A percentile compares a stretch with the other conserved stretches of the same genome.
These are phyloP conservation scores for Quercus parvula DNA, from an alignment of 306 rosid species.

Conservation along the genomic window DNA sequence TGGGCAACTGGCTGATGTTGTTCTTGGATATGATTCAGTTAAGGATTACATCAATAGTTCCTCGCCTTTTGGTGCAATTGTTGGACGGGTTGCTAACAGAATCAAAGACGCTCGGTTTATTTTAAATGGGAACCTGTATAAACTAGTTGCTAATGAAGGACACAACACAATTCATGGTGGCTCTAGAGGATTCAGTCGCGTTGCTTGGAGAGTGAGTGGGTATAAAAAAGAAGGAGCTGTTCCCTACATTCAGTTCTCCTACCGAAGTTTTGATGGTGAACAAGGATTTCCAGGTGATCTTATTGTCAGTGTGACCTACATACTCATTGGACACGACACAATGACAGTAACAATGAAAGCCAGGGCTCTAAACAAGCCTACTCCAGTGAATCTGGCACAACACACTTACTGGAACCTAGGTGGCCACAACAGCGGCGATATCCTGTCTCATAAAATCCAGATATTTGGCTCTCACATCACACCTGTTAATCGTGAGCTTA, in stretches of 20 bases:
- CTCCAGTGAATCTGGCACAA: constrained; percentile 76
- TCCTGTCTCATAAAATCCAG: constrained; percentile 51
- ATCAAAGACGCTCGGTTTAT: constrained; percentile 73
- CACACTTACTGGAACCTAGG: constrained; percentile 88
- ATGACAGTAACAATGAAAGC: constrained; percentile 55
- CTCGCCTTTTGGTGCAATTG: constrained; percentile 50
- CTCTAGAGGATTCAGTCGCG: constrained; percentile 68
- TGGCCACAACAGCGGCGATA: constrained; percentile 59
- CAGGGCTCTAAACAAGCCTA: constrained; percentile 70
- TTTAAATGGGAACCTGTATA: constrained; percentile 52
- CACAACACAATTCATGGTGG: constrained; percentile 85
- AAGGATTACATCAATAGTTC: constrained; percentile 28
- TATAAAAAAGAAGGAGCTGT: constrained; percentile 35
- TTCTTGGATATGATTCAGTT: constrained; percentile 72
- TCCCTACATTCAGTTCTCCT: constrained; percentile 59
- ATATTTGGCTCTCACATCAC: constrained; percentile 73
- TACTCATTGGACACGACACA: constrained; percentile 33
- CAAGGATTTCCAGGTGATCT: constrained; percentile 92
- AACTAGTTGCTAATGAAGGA: constrained; percentile 64
- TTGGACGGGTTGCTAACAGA: constrained; percentile 86
- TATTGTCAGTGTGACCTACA: constrained; percentile 49
- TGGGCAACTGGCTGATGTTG: constrained; percentile 64
- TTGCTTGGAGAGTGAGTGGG: constrained; percentile 57
- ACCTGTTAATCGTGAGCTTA: constrained; percentile 41
- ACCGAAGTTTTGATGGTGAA: constrained; percentile 75